phyloP scores from a whole-genome alignment of 306 rosid genomes.

The Sindora glabra region DNA sequence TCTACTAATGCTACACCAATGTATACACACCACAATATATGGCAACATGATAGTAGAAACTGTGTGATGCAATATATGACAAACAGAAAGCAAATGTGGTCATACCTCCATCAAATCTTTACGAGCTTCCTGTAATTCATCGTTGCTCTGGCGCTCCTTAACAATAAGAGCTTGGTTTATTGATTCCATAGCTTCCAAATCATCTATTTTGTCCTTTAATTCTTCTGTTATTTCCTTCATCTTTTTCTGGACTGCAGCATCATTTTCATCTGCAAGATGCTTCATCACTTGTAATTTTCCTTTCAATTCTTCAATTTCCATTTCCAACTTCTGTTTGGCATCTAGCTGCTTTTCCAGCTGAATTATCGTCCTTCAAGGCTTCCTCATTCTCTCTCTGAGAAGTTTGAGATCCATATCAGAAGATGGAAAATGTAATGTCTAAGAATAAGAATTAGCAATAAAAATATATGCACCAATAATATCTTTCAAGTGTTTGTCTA shows the following conservation, averaged over 20 bases:
- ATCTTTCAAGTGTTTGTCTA: conserved; percentile 3
- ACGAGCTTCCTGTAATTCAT: conserved; percentile 89
- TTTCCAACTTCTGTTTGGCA: conserved; percentile 83
- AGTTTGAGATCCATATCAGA: conserved; percentile 12
- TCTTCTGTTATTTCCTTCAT: conserved; percentile 72
- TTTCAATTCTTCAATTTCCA: conserved; percentile 88
- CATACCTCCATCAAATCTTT: conserved; percentile 53
- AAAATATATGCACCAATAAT: not conserved
- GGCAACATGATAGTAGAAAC: too few species aligned
- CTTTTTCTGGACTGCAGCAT: conserved; percentile 64
- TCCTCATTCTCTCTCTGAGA: conserved; percentile 84
- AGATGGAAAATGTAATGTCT: not conserved
- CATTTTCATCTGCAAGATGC: conserved; percentile 91
- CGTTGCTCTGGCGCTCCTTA: conserved; percentile 91
- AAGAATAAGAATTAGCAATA: too few species aligned
- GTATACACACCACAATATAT: too few species aligned
- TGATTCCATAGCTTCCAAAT: conserved; percentile 39
- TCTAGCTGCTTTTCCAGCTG: conserved; percentile 78
- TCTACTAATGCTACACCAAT: too few species aligned
- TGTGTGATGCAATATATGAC: too few species aligned
- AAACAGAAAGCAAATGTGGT: not conserved
- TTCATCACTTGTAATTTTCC: conserved; percentile 91
- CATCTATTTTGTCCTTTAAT: conserved; percentile 43
- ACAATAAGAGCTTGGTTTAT: conserved; percentile 49
- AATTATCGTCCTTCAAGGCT: conserved; percentile 68